Evolutionary conservation across 2,329 filamentous ascomycete genomes (phyloP).

Genomic region (Sclerotinia borealis): DNA sequence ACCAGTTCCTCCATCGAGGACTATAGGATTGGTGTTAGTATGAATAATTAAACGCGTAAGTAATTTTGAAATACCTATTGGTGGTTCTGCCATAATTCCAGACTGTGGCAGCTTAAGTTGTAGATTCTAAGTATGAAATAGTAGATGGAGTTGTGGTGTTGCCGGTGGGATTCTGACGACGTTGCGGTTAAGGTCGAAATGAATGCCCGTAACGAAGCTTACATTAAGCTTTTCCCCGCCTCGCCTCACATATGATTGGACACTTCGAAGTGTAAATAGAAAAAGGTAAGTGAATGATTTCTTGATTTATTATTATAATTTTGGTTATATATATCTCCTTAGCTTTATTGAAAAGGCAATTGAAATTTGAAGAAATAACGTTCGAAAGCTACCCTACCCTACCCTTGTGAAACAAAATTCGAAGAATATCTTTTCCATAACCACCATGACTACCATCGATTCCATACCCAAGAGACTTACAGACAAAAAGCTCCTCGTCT

Average conservation of each 20-base stretch:
- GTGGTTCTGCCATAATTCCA: conserved; percentile 33
- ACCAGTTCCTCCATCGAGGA: conserved; percentile 98
- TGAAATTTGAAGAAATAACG: neutral
- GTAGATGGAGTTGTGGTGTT: conserved; percentile 11
- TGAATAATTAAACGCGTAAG: neutral
- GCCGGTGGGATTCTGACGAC: conserved; percentile 20
- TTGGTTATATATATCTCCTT: neutral
- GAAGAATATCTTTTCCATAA: neutral
- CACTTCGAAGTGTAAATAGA: neutral
- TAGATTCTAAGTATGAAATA: conserved; percentile 13
- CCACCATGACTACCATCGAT: neutral
- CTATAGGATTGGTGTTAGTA: conserved; percentile 42
- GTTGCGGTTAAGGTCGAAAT: conserved; percentile 17
- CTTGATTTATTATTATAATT: neutral
- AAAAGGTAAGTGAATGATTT: neutral
- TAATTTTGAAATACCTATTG: conserved; percentile 29
- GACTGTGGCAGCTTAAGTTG: conserved; percentile 15
- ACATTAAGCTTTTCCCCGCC: conserved; percentile 8
- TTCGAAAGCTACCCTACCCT: too few species aligned
- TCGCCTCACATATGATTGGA: neutral
- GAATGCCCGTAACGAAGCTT: conserved; percentile 8
- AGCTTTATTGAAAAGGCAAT: neutral
- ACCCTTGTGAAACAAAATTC: neutral
- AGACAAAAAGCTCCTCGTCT: conserved; percentile 53
- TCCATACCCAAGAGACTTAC: neutral